Percentiles rank a stretch among this genome's conserved stretches.
Evolutionary conservation across 2,329 filamentous ascomycete species (phyloP).

Genomic region (Tetracladium maxilliforme): DNA sequence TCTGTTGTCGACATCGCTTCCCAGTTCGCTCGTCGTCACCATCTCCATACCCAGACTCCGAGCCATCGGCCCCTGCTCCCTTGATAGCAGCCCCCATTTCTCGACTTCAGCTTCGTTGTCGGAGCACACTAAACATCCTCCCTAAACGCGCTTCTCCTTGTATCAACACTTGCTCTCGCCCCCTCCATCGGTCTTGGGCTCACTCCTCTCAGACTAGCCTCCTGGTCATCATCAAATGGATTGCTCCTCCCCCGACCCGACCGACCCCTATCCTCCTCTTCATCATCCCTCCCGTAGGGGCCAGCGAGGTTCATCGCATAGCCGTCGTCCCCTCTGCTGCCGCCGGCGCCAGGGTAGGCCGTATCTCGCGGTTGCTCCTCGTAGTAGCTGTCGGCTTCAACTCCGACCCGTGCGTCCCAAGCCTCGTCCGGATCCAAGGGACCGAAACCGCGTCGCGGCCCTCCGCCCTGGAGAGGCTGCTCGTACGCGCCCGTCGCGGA

Average conservation of each 20-base stretch:
- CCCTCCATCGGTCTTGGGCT: slow-evolving; percentile 61
- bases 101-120: too few relatives aligned
- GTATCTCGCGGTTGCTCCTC: slow-evolving; percentile 60
- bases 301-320: slow-evolving; percentile 34
- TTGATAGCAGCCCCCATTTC: too few relatives aligned
- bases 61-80: too few relatives aligned
- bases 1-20: too few relatives aligned
- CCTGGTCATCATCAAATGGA: slow-evolving; percentile 56
- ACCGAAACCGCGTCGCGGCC: slow-evolving; percentile 42
- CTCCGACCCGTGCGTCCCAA: slow-evolving; percentile 69
- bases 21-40: too few relatives aligned
- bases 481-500: slow-evolving; percentile 62
- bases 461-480: slow-evolving; percentile 24
- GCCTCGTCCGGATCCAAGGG: slow-evolving; percentile 70
- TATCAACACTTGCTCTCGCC: slow-evolving; percentile 14
- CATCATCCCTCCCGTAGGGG: slow-evolving; percentile 26
- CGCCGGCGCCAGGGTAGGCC: slow-evolving; percentile 19
- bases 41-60: too few relatives aligned
- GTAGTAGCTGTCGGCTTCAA: slow-evolving; percentile 58
- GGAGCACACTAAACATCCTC: too few relatives aligned
- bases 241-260: slow-evolving; percentile 23
- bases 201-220: slow-evolving; percentile 50
- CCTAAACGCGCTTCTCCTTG: slow-evolving; percentile 12
- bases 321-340: slow-evolving; percentile 20
- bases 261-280: slow-evolving; percentile 23